phyloP scores from a whole-genome alignment of 192 early-diverging fungal genomes.

The Backusella australiensis region DNA sequence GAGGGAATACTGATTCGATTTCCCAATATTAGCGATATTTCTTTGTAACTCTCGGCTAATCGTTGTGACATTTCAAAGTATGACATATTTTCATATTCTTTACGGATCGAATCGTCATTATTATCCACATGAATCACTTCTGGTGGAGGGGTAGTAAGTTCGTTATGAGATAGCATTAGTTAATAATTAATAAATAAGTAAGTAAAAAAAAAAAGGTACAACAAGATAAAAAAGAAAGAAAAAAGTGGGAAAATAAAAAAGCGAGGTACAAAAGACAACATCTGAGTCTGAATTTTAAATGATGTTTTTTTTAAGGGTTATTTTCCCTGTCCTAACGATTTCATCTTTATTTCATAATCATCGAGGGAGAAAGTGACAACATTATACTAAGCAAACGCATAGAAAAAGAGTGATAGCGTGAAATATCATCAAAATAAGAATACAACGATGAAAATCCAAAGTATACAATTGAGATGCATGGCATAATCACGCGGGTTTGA shows the following conservation, averaged over 20 bases:
- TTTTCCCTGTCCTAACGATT: background rate
- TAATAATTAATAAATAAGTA: background rate
- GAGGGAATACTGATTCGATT: conserved; percentile 13
- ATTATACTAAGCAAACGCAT: background rate
- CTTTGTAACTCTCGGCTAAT: conserved; percentile 35
- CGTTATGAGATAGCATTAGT: background rate
- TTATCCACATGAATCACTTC: background rate
- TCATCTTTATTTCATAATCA: conserved; percentile 4
- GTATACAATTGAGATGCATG: background rate
- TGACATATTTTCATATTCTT: conserved; percentile 36
- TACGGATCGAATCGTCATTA: conserved; percentile 18
- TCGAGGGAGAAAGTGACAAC: background rate
- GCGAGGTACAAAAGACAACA: conserved; percentile 2
- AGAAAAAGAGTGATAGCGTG: background rate
- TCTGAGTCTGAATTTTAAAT: background rate
- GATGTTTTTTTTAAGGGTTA: conserved; percentile 4
- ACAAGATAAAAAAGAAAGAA: background rate
- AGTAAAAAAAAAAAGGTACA: background rate
- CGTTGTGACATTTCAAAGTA: conserved; percentile 34
- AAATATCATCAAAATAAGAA: conserved; percentile 1
- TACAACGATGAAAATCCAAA: background rate
- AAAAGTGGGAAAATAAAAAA: background rate
- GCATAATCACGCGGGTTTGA: conserved; percentile 1
- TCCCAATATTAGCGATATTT: conserved; percentile 21
- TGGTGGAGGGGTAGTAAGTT: background rate